Evolutionary conservation across 2,329 filamentous ascomycete species (phyloP).

Genomic region (Thyridium curvatum): DNA sequence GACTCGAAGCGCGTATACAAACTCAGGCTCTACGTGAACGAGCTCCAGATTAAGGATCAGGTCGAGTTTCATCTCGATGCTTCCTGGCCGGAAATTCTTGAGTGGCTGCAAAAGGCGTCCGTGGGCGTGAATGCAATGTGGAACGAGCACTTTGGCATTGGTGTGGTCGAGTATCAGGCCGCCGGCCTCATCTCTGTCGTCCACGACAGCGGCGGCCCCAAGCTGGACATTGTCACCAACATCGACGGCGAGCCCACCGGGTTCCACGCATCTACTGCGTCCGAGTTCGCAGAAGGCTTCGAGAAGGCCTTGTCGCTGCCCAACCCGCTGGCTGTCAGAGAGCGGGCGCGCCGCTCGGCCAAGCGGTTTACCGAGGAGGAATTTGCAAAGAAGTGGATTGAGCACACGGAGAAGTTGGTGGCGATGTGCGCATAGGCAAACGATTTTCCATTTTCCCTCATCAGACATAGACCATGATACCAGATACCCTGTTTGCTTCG

Average conservation of each 20-base stretch:
- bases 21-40: conserved; percentile 77
- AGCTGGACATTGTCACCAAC: conserved; percentile 83
- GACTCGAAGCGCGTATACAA: conserved; percentile 84
- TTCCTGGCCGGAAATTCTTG: conserved; percentile 78
- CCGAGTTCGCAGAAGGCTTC: conserved; percentile 77
- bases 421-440: conserved; percentile 10
- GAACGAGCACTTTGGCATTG: conserved; percentile 99
- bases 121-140: conserved; percentile 98
- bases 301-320: conserved; percentile 67
- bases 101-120: conserved; percentile 68
- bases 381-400: conserved; percentile 74
- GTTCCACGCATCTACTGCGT: conserved; percentile 74
- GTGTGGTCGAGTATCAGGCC: conserved; percentile 96
- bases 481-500: conserved; percentile 13
- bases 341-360: conserved; percentile 70
- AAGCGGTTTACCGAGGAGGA: conserved; percentile 81
- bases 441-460: neutral
- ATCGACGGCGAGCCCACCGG: conserved; percentile 78
- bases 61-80: conserved; percentile 89
- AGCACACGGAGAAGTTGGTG: conserved; percentile 68
- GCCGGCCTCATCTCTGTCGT: conserved; percentile 90
- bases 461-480: neutral
- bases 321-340: conserved; percentile 68
- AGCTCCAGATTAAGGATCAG: conserved; percentile 74
- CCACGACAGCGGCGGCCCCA: conserved; percentile 88